Percentiles rank a stretch among this genome's conserved stretches.
These are phyloP conservation scores for Botryococcus braunii DNA, from an alignment of 163 green algal genomes.

Conservation along the genomic window DNA sequence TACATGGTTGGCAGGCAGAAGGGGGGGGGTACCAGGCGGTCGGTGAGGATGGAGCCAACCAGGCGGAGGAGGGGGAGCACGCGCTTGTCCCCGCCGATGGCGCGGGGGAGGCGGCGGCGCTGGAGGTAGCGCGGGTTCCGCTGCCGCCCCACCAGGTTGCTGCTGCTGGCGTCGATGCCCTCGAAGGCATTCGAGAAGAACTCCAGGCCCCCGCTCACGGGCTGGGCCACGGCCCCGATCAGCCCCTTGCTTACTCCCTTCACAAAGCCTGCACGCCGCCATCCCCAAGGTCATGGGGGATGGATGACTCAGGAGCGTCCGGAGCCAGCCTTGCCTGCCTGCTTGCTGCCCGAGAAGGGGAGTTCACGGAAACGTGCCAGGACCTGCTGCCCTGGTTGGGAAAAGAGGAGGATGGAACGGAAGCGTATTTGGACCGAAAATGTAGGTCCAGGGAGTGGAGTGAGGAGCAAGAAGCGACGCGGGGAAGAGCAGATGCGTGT, in stretches of 20 bases:
- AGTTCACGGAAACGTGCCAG: no score
- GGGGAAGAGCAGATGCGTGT: no score
- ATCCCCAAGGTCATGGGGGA: no score
- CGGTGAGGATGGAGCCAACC: constrained; percentile 23
- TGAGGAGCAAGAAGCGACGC: no score
- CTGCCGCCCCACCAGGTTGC: constrained; percentile 20
- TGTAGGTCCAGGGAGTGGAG: no score
- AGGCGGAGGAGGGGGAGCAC: constrained; percentile 53
- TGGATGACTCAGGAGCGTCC: no score
- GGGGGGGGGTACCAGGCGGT: constrained; percentile 3
- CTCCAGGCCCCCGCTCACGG: constrained; percentile 64
- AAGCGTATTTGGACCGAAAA: no score
- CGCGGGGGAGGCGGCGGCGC: constrained; percentile 41
- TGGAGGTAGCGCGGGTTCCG: constrained; percentile 13
- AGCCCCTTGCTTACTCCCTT: constrained; percentile 70
- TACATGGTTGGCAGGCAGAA: no score
- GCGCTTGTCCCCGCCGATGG: constrained; percentile 55
- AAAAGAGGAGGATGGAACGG: no score
- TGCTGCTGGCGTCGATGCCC: constrained; percentile 52
- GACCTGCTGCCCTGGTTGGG: no score
- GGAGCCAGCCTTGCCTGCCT: no score
- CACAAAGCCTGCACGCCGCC: constrained; percentile 56
- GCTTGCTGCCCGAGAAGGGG: no score
- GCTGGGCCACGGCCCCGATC: constrained; percentile 63
- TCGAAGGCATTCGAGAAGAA: constrained; percentile 40